Evolutionary conservation across 306 rosid genomes (phyloP).

Genomic region (Styphnolobium japonicum): DNA sequence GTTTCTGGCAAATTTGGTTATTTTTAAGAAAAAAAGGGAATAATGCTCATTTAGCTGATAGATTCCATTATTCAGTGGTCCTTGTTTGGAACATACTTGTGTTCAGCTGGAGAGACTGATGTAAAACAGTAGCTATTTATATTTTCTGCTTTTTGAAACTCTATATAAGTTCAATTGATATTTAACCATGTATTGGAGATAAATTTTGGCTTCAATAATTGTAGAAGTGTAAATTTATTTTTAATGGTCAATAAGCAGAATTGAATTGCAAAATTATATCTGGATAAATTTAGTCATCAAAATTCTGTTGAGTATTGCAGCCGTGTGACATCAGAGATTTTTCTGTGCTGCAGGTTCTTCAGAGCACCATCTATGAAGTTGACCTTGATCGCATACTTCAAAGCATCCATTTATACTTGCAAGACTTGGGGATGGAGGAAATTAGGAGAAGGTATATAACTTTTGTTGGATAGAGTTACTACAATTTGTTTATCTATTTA

Average conservation of each 20-base stretch:
- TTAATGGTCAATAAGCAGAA: not conserved
- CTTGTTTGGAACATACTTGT: not conserved
- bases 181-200: not conserved
- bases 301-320: not conserved
- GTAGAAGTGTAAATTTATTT: not conserved
- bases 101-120: not conserved
- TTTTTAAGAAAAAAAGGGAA: not conserved
- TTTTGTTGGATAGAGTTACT: slow-evolving; percentile 20
- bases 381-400: slow-evolving; percentile 95
- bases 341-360: slow-evolving; percentile 75
- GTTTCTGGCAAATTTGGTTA: not conserved
- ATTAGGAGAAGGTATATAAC: slow-evolving; percentile 82
- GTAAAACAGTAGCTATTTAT: not conserved
- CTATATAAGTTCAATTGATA: not conserved
- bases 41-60: not conserved
- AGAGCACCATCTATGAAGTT: slow-evolving; percentile 91
- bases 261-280: not conserved
- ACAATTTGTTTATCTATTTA: not conserved
- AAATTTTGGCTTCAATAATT: not conserved
- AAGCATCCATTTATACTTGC: slow-evolving; percentile 96
- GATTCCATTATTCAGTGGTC: not conserved
- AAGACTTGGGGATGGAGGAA: slow-evolving; percentile 99
- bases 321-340: not conserved
- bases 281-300: not conserved
- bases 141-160: not conserved